phyloP scores from a whole-genome alignment of 192 early-diverging fungal species.

The Umbelopsis sp. region DNA sequence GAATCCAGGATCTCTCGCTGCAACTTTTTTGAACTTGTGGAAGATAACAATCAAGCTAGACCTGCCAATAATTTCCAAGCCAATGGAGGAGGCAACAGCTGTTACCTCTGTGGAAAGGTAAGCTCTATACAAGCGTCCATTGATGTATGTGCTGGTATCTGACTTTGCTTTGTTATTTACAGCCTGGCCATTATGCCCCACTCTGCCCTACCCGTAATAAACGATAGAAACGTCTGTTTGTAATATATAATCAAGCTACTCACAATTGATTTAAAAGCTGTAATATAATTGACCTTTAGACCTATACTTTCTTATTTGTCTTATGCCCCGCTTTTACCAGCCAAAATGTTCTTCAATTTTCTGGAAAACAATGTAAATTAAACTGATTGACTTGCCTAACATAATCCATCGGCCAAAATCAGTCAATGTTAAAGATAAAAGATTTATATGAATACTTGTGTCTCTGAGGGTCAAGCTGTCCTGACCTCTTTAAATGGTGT shows the following conservation, averaged over 20 bases:
- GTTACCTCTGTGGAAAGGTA: conserved; percentile 14
- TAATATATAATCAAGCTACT: background rate
- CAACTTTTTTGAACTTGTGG: conserved; percentile 21
- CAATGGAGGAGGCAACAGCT: background rate
- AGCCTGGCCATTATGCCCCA: conserved; percentile 13
- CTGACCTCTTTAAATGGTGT: no score
- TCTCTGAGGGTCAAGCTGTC: no score
- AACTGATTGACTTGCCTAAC: no score
- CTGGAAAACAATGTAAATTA: no score
- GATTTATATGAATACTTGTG: no score
- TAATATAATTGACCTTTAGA: no score
- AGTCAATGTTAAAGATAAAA: no score
- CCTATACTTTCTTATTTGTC: no score
- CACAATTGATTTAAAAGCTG: no score
- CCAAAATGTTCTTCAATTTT: no score
- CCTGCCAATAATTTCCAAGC: background rate
- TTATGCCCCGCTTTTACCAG: no score
- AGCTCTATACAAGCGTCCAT: background rate
- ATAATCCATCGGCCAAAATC: no score
- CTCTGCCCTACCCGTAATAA: background rate
- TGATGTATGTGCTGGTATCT: background rate
- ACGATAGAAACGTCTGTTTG: background rate
- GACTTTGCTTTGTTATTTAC: background rate
- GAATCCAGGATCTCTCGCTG: conserved; percentile 19
- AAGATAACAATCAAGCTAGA: conserved; percentile 10